Conservation (phyloP, 495 filamentous ascomycete species). For the Aspergillus hancockii region DNA sequence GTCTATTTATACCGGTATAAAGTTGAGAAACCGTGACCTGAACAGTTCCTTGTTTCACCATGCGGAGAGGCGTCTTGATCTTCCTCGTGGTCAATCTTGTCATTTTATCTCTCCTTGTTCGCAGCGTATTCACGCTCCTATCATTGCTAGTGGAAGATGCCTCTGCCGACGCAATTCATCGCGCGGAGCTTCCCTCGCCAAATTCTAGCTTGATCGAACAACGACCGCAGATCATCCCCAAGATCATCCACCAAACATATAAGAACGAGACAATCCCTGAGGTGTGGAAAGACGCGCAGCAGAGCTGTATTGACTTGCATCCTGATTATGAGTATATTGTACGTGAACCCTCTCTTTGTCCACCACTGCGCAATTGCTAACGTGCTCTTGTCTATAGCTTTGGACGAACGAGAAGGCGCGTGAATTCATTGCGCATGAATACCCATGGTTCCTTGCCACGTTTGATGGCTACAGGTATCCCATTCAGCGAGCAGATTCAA, state of each 20-base stretch:
- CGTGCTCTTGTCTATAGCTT: constrained; percentile 50
- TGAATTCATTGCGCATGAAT: constrained; percentile 74
- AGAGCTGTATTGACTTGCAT: constrained; percentile 75
- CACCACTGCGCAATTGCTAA: constrained; percentile 18
- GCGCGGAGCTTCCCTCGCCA: constrained; percentile 63
- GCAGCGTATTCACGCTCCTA: constrained; percentile 64
- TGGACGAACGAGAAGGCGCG: constrained; percentile 80
- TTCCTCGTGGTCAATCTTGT: constrained; percentile 63
- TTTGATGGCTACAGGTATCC: constrained; percentile 79
- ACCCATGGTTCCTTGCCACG: constrained; percentile 84
- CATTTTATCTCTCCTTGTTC: constrained; percentile 58
- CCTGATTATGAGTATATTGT: constrained; percentile 82
- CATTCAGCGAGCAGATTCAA: constrained; percentile 85
- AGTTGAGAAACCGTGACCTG: constrained; percentile 13
- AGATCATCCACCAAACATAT: constrained; percentile 91
- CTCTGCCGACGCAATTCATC: constrained; percentile 62
- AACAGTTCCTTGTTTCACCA: constrained; percentile 34
- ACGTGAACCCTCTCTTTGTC: constrained; percentile 19
- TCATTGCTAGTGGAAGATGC: constrained; percentile 69
- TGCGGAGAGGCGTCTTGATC: constrained; percentile 64
- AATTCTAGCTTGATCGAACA: constrained; percentile 60
- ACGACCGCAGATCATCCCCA: constrained; percentile 71
- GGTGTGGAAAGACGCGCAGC: constrained; percentile 71
- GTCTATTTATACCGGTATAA: constrained; percentile 6
- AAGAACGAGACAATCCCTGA: constrained; percentile 73